Evolutionary conservation across 139 green algal genomes (phyloP), one percentile per base, ranked within the genome.

Genomic region (Closterium sp.): DNA sequence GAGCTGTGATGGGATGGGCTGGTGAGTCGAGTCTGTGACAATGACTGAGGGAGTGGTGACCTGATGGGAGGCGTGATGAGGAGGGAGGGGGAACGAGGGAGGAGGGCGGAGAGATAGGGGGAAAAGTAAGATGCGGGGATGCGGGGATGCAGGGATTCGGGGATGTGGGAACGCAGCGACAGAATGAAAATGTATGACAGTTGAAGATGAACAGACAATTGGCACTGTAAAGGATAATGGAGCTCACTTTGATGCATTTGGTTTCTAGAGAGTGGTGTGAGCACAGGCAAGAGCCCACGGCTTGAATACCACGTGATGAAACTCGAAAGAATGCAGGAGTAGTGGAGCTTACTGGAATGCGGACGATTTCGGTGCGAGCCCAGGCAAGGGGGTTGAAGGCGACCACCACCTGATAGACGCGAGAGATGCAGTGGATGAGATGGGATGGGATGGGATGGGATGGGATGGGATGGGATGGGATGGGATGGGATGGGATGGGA

Each of bases 61-160:
- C 32, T 38, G 32, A 38, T 9, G 86, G 86, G 38, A 13, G 7
- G 86, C 4, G 31, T 13, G 31, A 10, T 50, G 30, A 3, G 31
- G 1, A 28, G 84, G 10, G 84, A 13, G 9, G 84, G 84, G 19
- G 28, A 21, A 21, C 7, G 84, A 22, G 17, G 5, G 84, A 21
- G 1, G 31, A 21, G 28, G 13, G 21, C 4, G 28, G 84, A 31
- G 84, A n/a, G n/a, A n/a, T n/a, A n/a, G n/a, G n/a, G n/a, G n/a
- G n/a, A n/a, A n/a, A n/a, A n/a, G 70, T 94, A 89, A 31, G 90
- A 89, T n/a, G 27, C 24, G 31, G 34, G 30, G 31, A 94, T 6
- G 21, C 3, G 3, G 3, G 19, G 17, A 32, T 13, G 79, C n/a
- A n/a, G n/a, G 38, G 38, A 70, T n/a, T n/a, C n/a, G n/a, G n/a